Conservation (phyloP, 164 flowering plant species). For the Brasenia schreberi region DNA sequence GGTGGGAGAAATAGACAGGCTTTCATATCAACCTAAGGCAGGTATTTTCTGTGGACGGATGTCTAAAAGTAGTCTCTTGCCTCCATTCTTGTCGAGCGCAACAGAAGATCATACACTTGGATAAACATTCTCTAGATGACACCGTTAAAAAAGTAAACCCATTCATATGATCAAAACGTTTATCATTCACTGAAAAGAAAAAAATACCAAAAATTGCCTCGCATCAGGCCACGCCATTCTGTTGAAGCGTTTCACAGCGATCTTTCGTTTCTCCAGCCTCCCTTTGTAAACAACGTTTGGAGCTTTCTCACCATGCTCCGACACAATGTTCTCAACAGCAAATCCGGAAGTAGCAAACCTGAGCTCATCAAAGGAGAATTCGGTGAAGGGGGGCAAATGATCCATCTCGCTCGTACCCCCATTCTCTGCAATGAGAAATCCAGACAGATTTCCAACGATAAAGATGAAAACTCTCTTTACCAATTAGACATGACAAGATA, state of each 20-base stretch:
- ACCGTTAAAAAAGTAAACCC: no score
- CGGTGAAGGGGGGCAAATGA: conserved; percentile 37
- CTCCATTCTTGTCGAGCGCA: no score
- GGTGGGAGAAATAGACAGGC: no score
- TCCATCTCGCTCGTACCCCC: conserved; percentile 29
- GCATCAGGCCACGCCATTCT: no score
- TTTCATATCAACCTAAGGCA: no score
- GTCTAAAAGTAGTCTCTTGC: no score
- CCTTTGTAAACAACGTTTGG: conserved; percentile 46
- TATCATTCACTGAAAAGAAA: no score
- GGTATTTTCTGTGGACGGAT: no score
- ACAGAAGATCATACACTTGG: no score
- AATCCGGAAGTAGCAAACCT: conserved; percentile 60
- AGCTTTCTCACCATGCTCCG: conserved; percentile 92
- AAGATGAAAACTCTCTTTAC: not conserved
- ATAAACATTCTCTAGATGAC: no score
- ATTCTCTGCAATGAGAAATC: conserved; percentile 26
- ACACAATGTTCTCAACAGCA: conserved; percentile 66
- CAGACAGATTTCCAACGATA: not conserved
- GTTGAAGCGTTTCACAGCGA: conserved; percentile 33
- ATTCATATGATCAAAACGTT: no score
- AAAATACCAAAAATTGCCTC: no score
- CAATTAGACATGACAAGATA: not conserved
- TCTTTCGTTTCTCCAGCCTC: conserved; percentile 22
- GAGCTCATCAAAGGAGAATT: conserved; percentile 61